phyloP scores from a whole-genome alignment of 2,329 filamentous ascomycete genomes.

The Teratosphaeria nubilosa region DNA sequence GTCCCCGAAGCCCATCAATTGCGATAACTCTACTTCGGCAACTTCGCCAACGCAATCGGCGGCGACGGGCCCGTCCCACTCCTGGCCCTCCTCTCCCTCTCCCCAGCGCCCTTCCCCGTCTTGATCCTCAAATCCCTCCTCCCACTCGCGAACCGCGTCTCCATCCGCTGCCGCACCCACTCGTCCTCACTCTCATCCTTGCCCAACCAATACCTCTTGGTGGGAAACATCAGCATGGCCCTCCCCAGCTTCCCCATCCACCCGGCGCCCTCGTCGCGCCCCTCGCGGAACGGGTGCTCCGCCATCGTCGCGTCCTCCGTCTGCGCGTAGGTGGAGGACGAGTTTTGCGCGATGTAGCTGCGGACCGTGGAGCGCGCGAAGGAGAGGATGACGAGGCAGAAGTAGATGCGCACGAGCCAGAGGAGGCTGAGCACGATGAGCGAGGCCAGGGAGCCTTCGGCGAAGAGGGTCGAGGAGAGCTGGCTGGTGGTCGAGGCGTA shows the following conservation, averaged over 20 bases:
- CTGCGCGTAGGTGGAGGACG: constrained; percentile 26
- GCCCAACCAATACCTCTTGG: constrained; percentile 72
- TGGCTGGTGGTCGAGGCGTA: constrained; percentile 27
- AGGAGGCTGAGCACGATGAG: constrained; percentile 65
- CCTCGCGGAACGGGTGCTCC: constrained; percentile 59
- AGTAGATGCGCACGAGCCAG: constrained; percentile 70
- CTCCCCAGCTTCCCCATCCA: constrained; percentile 73
- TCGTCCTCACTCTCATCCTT: constrained; percentile 49
- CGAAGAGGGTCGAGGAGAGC: constrained; percentile 54
- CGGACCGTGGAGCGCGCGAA: constrained; percentile 70
- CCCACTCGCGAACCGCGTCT: constrained; percentile 34
- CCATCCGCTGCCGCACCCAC: constrained; percentile 49
- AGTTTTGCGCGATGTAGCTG: constrained; percentile 47
- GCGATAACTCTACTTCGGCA: neutral
- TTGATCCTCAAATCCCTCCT: constrained; percentile 44
- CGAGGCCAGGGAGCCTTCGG: constrained; percentile 61
- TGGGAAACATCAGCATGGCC: constrained; percentile 58
- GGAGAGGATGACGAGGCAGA: constrained; percentile 71
- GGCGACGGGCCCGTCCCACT: constrained; percentile 49
- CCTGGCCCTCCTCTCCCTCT: constrained; percentile 51
- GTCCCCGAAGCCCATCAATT: neutral
- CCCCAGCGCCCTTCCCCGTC: constrained; percentile 36
- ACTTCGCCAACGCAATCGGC: neutral
- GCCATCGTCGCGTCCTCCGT: constrained; percentile 36
- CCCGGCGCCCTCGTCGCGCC: constrained; percentile 64